Percentiles rank a stretch among this genome's conserved stretches.
Conservation (phyloP, 352 stramenopile species). For the Globisporangium alternatum region DNA sequence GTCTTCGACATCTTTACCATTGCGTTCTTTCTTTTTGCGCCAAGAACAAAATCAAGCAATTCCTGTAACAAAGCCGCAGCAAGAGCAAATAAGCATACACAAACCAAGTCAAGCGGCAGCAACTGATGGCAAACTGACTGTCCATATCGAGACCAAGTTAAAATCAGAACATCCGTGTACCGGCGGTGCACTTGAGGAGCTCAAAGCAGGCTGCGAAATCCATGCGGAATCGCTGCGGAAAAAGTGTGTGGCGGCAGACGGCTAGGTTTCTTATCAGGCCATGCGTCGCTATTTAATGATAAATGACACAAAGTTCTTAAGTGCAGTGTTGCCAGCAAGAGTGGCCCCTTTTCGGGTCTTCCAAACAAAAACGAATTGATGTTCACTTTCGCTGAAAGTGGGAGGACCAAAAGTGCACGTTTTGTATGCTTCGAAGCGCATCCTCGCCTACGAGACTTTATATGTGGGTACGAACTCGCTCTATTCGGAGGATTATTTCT, state of each 20-base stretch:
- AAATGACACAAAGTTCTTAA: background rate
- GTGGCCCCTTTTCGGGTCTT: background rate
- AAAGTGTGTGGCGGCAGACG: background rate
- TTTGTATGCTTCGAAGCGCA: background rate
- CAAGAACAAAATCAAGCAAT: too few species aligned
- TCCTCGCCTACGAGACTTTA: background rate
- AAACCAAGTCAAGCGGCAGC: background rate
- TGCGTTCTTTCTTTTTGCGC: too few species aligned
- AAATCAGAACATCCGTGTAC: background rate
- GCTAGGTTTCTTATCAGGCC: too few species aligned
- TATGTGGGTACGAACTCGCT: background rate
- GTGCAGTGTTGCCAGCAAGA: too few species aligned
- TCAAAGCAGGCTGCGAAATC: background rate
- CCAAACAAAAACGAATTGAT: background rate
- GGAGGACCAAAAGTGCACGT: background rate
- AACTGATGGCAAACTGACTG: background rate
- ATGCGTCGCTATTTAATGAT: too few species aligned
- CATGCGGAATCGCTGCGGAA: constrained; percentile 1
- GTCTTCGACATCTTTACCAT: too few species aligned
- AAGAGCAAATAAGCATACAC: background rate
- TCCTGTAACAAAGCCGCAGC: too few species aligned
- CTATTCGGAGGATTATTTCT: background rate
- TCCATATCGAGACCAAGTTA: background rate
- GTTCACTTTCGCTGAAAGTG: background rate
- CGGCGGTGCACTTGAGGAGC: background rate